Conservation (phyloP, 1,139 yeast species). For the Suhomyces maxii region DNA sequence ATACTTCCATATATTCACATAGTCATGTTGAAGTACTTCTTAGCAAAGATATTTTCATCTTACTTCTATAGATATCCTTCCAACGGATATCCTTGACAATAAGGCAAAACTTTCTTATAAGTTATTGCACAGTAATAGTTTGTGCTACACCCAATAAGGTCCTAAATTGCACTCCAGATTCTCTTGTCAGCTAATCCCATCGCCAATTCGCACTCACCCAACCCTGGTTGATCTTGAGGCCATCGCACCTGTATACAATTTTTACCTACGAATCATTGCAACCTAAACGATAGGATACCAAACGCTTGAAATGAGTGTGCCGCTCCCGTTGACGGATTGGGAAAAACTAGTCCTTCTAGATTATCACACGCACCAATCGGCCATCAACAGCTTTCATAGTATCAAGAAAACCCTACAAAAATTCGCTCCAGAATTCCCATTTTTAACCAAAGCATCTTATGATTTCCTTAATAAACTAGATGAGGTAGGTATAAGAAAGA, state of each 20-base stretch:
- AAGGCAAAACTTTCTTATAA: too few relatives aligned
- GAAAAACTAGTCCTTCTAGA: slow-evolving; percentile 10
- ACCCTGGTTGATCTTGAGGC: background rate
- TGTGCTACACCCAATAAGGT: too few relatives aligned
- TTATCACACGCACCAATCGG: slow-evolving; percentile 10
- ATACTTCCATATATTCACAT: too few relatives aligned
- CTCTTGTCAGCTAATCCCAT: background rate
- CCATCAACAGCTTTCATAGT: slow-evolving; percentile 6
- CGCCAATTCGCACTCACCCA: background rate
- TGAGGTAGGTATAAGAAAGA: slow-evolving; percentile 7
- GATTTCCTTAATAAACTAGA: slow-evolving; percentile 6
- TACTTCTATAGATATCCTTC: too few relatives aligned
- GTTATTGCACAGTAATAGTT: too few relatives aligned
- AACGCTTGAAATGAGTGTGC: slow-evolving; percentile 3
- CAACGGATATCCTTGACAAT: too few relatives aligned
- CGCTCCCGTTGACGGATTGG: slow-evolving; percentile 2
- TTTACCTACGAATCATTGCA: background rate
- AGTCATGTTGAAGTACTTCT: too few relatives aligned
- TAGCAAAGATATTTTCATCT: too few relatives aligned
- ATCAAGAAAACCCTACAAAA: slow-evolving; percentile 1
- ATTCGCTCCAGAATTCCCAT: slow-evolving; percentile 3
- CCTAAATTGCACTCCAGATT: too few relatives aligned
- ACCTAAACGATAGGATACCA: slow-evolving; percentile 4
- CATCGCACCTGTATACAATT: slow-evolving; percentile 1
- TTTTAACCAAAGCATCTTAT: background rate